A percentile compares a stretch with the other conserved stretches of the same genome.
Evolutionary conservation across 2,329 filamentous ascomycete genomes (phyloP).

Genomic region (Xylaria sp.): DNA sequence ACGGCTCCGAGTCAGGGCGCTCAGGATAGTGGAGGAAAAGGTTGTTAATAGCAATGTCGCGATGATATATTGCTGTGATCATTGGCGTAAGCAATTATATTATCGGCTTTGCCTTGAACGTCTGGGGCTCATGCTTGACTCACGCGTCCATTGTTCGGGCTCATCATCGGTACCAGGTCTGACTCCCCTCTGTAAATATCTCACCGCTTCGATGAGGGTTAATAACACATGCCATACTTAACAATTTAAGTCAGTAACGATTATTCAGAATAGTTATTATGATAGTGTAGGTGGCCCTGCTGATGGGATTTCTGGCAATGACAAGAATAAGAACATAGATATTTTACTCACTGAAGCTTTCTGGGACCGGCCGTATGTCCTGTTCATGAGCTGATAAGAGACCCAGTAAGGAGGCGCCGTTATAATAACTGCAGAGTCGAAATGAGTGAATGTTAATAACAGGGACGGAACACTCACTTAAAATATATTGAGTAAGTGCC

Average conservation of each 20-base stretch:
- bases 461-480: not conserved
- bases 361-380: not conserved
- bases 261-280: not conserved
- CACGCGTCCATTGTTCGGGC: conserved; percentile 7
- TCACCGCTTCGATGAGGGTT: conserved; percentile 27
- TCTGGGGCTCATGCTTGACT: not conserved
- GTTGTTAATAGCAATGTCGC: conserved; percentile 2
- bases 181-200: conserved; percentile 18
- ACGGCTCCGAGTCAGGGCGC: not conserved
- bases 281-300: not conserved
- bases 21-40: conserved; percentile 24
- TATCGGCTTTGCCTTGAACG: no score
- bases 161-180: conserved; percentile 5
- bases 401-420: not conserved
- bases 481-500: conserved; percentile 14
- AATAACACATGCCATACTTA: conserved; percentile 29
- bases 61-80: conserved; percentile 14
- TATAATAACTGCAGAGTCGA: not conserved
- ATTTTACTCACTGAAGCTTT: conserved; percentile 22
- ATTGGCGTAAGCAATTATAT: not conserved
- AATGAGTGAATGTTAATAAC: not conserved
- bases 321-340: not conserved
- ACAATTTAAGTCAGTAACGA: not conserved
- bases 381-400: not conserved
- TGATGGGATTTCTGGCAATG: not conserved